Evolutionary conservation across 75 land plant species (phyloP).

Genomic region (Selaginella tamariscina): DNA sequence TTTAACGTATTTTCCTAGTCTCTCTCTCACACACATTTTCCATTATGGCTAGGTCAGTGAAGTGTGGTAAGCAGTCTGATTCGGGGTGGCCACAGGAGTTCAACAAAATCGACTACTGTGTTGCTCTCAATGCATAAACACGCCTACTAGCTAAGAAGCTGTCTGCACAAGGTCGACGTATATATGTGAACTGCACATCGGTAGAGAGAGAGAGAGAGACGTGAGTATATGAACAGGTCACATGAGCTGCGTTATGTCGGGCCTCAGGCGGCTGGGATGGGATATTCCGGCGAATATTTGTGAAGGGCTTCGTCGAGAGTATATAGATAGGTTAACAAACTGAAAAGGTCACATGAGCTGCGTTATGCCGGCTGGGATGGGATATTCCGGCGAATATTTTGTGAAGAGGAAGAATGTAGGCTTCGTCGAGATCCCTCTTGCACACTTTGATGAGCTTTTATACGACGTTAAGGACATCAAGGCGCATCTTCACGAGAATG

Average conservation of each 20-base stretch:
- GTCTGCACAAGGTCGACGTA: background rate
- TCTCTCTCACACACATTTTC: no score
- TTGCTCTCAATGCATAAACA: constrained; percentile 10
- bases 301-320: background rate
- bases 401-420: constrained; percentile 7
- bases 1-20: no score
- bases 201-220: no score
- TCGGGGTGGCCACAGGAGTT: background rate
- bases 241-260: background rate
- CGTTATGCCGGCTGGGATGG: background rate
- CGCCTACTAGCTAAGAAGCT: background rate
- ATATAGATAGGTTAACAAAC: no score
- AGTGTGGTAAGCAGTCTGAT: background rate
- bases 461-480: background rate
- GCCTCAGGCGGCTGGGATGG: background rate
- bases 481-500: background rate
- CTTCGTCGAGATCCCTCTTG: background rate
- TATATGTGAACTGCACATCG: background rate
- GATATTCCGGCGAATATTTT: background rate
- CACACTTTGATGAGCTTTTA: background rate
- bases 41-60: no score
- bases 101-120: background rate
- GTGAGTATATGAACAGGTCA: no score
- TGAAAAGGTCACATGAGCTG: background rate
- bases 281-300: background rate